These are phyloP conservation scores for Stephanodiscus triporus DNA, from an alignment of 108 stramenopile species.

Conservation along the genomic window DNA sequence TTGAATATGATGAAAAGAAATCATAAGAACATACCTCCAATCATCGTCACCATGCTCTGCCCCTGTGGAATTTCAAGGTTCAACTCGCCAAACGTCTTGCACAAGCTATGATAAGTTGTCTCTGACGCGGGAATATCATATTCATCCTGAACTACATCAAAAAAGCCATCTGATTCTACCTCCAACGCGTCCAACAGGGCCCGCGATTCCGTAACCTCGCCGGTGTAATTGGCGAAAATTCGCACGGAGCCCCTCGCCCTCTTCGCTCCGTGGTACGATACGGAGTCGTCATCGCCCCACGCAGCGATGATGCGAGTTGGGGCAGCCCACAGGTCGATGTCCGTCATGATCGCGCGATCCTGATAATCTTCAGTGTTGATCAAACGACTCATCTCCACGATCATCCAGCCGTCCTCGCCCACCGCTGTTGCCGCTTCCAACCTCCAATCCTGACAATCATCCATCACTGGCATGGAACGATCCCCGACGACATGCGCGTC, in stretches of 20 bases:
- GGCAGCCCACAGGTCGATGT: constrained; percentile 21
- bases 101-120: constrained; percentile 51
- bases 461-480: constrained; percentile 12
- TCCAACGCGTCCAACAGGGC: constrained; percentile 32
- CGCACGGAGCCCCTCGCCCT: constrained; percentile 48
- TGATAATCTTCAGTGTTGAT: constrained; percentile 57
- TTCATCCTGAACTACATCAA: constrained; percentile 32
- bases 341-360: constrained; percentile 51
- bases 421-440: neutral
- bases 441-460: constrained; percentile 61
- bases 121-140: constrained; percentile 41
- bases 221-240: constrained; percentile 29
- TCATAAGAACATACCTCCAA: constrained; percentile 8
- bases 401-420: constrained; percentile 47
- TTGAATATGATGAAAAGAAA: neutral
- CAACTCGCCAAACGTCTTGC: constrained; percentile 46
- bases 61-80: constrained; percentile 20
- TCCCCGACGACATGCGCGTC: constrained; percentile 55
- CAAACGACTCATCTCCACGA: constrained; percentile 57
- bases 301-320: constrained; percentile 61
- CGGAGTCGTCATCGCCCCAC: constrained; percentile 55
- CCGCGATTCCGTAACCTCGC: neutral
- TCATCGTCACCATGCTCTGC: constrained; percentile 19
- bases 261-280: constrained; percentile 52
- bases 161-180: constrained; percentile 33